phyloP scores from a whole-genome alignment of 495 filamentous ascomycete genomes.

The Xylaria nigripes region DNA sequence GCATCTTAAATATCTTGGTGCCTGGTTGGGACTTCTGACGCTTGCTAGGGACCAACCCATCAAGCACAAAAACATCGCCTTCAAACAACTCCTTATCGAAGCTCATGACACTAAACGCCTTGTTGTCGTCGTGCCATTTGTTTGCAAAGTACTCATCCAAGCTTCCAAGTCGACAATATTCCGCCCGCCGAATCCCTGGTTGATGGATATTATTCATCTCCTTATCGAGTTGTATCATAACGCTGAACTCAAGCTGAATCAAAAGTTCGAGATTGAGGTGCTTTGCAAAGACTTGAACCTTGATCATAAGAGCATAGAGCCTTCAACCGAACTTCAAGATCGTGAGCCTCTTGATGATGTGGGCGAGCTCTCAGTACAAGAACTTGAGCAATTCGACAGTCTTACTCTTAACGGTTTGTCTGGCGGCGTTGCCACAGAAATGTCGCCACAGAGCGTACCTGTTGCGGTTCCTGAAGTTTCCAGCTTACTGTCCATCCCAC shows the following conservation, averaged over 20 bases:
- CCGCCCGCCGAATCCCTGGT: slow-evolving; percentile 90
- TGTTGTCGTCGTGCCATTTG: slow-evolving; percentile 87
- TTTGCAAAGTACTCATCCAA: slow-evolving; percentile 85
- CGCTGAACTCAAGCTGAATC: slow-evolving; percentile 87
- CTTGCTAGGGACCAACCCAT: slow-evolving; percentile 92
- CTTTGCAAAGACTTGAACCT: slow-evolving; percentile 86
- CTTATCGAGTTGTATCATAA: slow-evolving; percentile 87
- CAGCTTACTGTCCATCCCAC: slow-evolving; percentile 63
- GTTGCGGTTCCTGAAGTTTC: slow-evolving; percentile 73
- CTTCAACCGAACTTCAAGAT: slow-evolving; percentile 69
- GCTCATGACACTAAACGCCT: slow-evolving; percentile 84
- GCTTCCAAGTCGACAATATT: slow-evolving; percentile 82
- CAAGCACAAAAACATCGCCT: slow-evolving; percentile 92
- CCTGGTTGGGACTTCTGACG: slow-evolving; percentile 89
- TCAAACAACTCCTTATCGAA: slow-evolving; percentile 90
- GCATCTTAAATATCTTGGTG: slow-evolving; percentile 83
- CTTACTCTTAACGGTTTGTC: slow-evolving; percentile 64
- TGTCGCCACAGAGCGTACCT: slow-evolving; percentile 64
- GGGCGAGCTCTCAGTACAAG: slow-evolving; percentile 35
- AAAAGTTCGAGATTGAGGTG: slow-evolving; percentile 97
- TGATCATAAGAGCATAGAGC: slow-evolving; percentile 78
- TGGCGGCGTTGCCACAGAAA: slow-evolving; percentile 57
- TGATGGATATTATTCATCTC: slow-evolving; percentile 85
- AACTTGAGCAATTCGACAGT: slow-evolving; percentile 68
- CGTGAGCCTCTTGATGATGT: slow-evolving; percentile 60